A percentile compares a stretch with the other conserved stretches of the same genome.
These are phyloP conservation scores for Calocera cornea DNA, from an alignment of 768 basidiomycete genomes.

Conservation along the genomic window DNA sequence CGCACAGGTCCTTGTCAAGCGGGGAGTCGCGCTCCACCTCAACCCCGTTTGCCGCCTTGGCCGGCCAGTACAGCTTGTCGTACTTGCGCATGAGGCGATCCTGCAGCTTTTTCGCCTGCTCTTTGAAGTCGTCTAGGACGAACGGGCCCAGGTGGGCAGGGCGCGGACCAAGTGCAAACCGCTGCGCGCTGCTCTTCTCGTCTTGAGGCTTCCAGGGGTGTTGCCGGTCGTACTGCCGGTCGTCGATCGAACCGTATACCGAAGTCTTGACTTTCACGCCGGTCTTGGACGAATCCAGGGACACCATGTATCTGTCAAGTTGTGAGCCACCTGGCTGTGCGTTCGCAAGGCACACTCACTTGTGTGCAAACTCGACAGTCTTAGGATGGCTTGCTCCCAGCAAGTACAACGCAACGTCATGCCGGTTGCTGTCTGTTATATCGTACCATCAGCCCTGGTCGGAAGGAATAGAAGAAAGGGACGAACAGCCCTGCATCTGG, in stretches of 20 bases:
- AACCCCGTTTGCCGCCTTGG: not conserved
- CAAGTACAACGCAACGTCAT: slow-evolving; percentile 41
- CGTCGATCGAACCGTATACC: slow-evolving; percentile 18
- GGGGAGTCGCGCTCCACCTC: not conserved
- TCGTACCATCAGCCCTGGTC: slow-evolving; percentile 14
- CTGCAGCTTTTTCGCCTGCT: not conserved
- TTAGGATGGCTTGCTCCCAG: slow-evolving; percentile 38
- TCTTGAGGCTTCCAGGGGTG: not conserved
- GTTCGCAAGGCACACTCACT: slow-evolving; percentile 26
- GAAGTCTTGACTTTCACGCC: slow-evolving; percentile 34
- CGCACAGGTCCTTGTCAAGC: not conserved
- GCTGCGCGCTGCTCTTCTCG: not conserved
- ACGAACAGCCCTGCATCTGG: not conserved
- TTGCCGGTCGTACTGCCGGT: slow-evolving; percentile 14
- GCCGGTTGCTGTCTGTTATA: slow-evolving; percentile 30
- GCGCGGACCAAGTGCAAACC: not conserved
- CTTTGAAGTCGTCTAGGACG: no score
- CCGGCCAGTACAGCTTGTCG: not conserved
- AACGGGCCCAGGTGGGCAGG: not conserved
- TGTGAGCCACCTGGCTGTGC: not conserved
- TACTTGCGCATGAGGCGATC: not conserved
- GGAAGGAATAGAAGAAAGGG: slow-evolving; percentile 34
- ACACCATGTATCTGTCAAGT: slow-evolving; percentile 35
- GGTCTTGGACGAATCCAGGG: slow-evolving; percentile 49
- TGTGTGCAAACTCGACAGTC: slow-evolving; percentile 43